Conservation (phyloP, 1,139 yeast genomes). For the Suzukiozyma palmioleophila region DNA sequence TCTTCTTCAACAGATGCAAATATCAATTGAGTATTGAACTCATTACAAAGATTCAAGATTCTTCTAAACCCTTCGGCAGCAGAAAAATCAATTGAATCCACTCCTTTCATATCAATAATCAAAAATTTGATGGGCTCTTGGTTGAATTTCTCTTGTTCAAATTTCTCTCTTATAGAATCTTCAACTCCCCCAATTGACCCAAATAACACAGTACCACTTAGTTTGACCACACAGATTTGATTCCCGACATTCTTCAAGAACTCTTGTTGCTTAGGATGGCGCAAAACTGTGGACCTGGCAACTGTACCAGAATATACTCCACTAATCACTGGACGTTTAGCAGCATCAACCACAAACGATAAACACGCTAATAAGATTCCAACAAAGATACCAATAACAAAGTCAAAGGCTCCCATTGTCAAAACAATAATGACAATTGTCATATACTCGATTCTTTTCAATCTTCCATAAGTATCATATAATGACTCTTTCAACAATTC, state of each 20-base stretch:
- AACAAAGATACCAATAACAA: slow-evolving; percentile 85
- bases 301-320: slow-evolving; percentile 84
- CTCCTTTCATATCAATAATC: slow-evolving; percentile 80
- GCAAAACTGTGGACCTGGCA: slow-evolving; percentile 86
- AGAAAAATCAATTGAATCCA: slow-evolving; percentile 79
- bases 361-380: slow-evolving; percentile 91
- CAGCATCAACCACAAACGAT: slow-evolving; percentile 87
- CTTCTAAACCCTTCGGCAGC: slow-evolving; percentile 96
- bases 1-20: slow-evolving; percentile 71
- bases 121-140: slow-evolving; percentile 67
- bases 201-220: slow-evolving; percentile 86
- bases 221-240: slow-evolving; percentile 81
- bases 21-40: slow-evolving; percentile 66
- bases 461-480: slow-evolving; percentile 76
- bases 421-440: slow-evolving; percentile 82
- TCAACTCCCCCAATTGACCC: slow-evolving; percentile 95
- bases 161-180: slow-evolving; percentile 59
- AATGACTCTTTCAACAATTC: slow-evolving; percentile 85
- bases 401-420: slow-evolving; percentile 94
- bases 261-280: slow-evolving; percentile 87
- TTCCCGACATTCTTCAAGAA: slow-evolving; percentile 83
- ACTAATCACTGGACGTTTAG: slow-evolving; percentile 74
- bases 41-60: slow-evolving; percentile 71
- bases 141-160: slow-evolving; percentile 54
- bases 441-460: slow-evolving; percentile 71